phyloP scores from a whole-genome alignment of 495 filamentous ascomycete species.

The Penicillium taxi region DNA sequence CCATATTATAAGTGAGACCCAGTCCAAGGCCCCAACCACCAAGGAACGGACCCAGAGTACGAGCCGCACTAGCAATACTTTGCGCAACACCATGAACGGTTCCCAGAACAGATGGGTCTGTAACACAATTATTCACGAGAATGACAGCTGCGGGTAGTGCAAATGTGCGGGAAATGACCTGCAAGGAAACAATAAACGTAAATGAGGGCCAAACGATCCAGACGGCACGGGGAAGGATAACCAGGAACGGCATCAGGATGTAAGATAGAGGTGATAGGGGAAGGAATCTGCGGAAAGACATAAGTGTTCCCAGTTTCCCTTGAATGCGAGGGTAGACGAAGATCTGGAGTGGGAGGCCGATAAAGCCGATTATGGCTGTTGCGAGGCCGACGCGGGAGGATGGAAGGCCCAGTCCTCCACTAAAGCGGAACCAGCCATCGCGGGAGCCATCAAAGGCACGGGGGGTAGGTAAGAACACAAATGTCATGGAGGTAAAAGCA shows the following conservation, averaged over 20 bases:
- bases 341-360: conserved; percentile 62
- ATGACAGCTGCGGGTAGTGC: conserved; percentile 61
- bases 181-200: conserved; percentile 52
- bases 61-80: conserved; percentile 49
- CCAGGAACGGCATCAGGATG: conserved; percentile 57
- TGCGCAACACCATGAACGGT: conserved; percentile 65
- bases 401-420: conserved; percentile 63
- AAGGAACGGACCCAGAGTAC: conserved; percentile 59
- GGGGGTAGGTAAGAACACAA: conserved; percentile 62
- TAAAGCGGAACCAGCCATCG: conserved; percentile 52
- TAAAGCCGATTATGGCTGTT: conserved; percentile 59
- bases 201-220: conserved; percentile 51
- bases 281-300: conserved; percentile 50
- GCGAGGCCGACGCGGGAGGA: conserved; percentile 61
- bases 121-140: conserved; percentile 61
- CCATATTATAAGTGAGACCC: conserved; percentile 55
- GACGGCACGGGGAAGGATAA: conserved; percentile 43
- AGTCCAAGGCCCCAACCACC: conserved; percentile 56
- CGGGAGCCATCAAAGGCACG: conserved; percentile 42
- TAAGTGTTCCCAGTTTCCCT: conserved; percentile 52
- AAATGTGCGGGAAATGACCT: conserved; percentile 66
- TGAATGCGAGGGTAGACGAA: conserved; percentile 60
- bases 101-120: conserved; percentile 52
- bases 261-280: conserved; percentile 62
- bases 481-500: conserved; percentile 68